A percentile compares a stretch with the other conserved stretches of the same genome.
phyloP scores from a whole-genome alignment of 2,329 filamentous ascomycete species.

The Arthrinium puccinioides region DNA sequence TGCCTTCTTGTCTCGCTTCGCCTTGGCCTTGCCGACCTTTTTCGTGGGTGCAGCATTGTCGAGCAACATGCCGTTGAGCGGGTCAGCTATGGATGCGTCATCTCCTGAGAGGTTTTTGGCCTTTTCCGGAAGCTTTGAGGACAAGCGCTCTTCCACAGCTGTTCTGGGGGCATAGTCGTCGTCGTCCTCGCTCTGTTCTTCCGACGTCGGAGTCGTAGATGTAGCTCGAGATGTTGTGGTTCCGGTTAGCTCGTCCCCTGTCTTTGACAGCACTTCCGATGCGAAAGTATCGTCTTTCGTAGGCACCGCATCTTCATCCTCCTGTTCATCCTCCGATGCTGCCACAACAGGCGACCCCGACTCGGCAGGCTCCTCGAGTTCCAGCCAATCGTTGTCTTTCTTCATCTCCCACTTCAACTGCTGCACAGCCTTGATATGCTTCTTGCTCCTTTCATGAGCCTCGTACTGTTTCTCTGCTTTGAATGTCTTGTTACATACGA shows the following conservation, averaged over 20 bases:
- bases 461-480: constrained; percentile 89
- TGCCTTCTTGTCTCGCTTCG: constrained; percentile 41
- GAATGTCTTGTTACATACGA: constrained; percentile 72
- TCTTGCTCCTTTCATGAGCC: constrained; percentile 93
- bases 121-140: no score
- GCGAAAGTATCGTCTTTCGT: background rate
- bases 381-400: constrained; percentile 60
- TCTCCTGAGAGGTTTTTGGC: no score
- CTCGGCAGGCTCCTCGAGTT: constrained; percentile 11
- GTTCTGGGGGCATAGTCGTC: constrained; percentile 42
- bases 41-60: constrained; percentile 19
- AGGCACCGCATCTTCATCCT: constrained; percentile 5
- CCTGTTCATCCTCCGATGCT: constrained; percentile 4
- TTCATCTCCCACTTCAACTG: constrained; percentile 76
- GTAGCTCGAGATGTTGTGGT: background rate
- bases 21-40: constrained; percentile 44
- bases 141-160: constrained; percentile 33
- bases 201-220: background rate
- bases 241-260: background rate
- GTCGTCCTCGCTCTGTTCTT: constrained; percentile 12
- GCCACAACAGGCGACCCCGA: constrained; percentile 2
- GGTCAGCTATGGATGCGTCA: no score
- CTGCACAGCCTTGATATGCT: constrained; percentile 81
- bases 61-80: constrained; percentile 21
- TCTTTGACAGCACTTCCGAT: background rate